Base-by-base conservation (phyloP, 352 stramenopile species). In the Phytophthora brassicae region DNA sequence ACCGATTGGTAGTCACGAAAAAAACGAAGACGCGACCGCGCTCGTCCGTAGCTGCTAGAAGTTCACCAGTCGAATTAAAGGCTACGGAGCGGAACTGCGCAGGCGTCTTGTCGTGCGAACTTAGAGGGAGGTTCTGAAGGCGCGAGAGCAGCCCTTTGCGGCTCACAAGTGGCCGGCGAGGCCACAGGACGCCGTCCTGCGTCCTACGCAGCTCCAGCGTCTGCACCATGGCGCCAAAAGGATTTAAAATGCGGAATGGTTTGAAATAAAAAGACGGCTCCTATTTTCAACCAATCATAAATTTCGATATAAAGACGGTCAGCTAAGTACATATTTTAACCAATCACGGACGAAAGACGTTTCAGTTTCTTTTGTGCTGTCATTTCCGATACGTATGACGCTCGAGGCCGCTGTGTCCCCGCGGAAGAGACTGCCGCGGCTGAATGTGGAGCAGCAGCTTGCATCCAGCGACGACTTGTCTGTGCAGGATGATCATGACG, bases 21-120 rank as follows among this genome's bases (percentile, higher is more conserved):
- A 93, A 86, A 2, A 86, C 82, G 50, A 93, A 93, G 28, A 95
- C 65, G 48, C 81, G 84, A 8, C 86, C 86, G 60, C 88, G 88
- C 48, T 89, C 86, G 68, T 95, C 86, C 19, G 73, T 70, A 1
- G 81, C 84, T 3, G 82, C 84, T 20, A 91, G 67, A 43, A 88
- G 58, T 9, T 93, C 86, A 33, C 84, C 84, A 9, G 76, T 64
- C 23, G 53, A 56, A 54, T 87, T 92, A 76, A 93, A 93, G 26
- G 81, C 67, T 29, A 89, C 84, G 35, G 67, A 72, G 24, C 79
- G 79, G 60, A 93, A 93, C 17, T 60, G 50, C 12, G 79, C 65
- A 8, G 71, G 57, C 4, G 58, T 66, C 56, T 76, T 77, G 60
- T 92, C 80, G 67, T 74, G 75, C n/a, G 77, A 84, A 66, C 74